Conservation (phyloP, 345 rosid genomes). For the Hypericum perforatum region DNA sequence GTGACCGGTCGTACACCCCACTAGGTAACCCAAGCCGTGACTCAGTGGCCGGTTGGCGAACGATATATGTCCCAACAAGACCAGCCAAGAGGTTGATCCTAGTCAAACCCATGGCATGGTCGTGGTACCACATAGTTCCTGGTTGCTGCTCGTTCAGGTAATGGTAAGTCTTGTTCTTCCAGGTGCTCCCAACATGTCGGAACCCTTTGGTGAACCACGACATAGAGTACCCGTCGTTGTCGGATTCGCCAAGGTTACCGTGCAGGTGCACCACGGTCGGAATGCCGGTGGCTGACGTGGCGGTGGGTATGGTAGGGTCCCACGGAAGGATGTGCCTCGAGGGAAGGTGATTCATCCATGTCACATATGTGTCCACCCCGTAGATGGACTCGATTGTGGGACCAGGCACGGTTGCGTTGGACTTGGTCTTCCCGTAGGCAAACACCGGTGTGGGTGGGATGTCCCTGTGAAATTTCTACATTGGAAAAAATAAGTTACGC, state of each 20-base stretch:
- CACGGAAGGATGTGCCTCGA: slow-evolving; percentile 16
- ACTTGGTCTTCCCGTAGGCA: slow-evolving; percentile 12
- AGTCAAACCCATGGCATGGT: slow-evolving; percentile 18
- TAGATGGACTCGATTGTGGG: slow-evolving; percentile 16
- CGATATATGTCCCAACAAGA: slow-evolving; percentile 9
- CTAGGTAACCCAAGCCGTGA: slow-evolving; percentile 6
- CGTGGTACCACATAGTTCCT: slow-evolving; percentile 21
- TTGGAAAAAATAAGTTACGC: not conserved
- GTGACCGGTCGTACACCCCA: slow-evolving; percentile 12
- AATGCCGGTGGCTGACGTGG: slow-evolving; percentile 10
- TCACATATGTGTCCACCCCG: not conserved
- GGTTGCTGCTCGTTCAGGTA: slow-evolving; percentile 15
- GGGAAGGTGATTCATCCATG: slow-evolving; percentile 17
- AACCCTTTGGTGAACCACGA: slow-evolving; percentile 18
- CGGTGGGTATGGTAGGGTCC: slow-evolving; percentile 15
- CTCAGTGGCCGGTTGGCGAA: slow-evolving; percentile 7
- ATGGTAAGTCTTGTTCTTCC: slow-evolving; percentile 7
- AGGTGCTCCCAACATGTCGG: slow-evolving; percentile 5
- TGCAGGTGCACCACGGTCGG: slow-evolving; percentile 23
- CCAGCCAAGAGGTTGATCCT: slow-evolving; percentile 20
- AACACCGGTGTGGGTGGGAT: slow-evolving; percentile 12
- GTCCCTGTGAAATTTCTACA: slow-evolving; percentile 17
- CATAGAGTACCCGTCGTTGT: slow-evolving; percentile 10
- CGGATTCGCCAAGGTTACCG: slow-evolving; percentile 11
- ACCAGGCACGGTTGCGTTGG: slow-evolving; percentile 14